Base-by-base conservation (phyloP, 352 stramenopile species). In the Blastocystis sp. region DNA sequence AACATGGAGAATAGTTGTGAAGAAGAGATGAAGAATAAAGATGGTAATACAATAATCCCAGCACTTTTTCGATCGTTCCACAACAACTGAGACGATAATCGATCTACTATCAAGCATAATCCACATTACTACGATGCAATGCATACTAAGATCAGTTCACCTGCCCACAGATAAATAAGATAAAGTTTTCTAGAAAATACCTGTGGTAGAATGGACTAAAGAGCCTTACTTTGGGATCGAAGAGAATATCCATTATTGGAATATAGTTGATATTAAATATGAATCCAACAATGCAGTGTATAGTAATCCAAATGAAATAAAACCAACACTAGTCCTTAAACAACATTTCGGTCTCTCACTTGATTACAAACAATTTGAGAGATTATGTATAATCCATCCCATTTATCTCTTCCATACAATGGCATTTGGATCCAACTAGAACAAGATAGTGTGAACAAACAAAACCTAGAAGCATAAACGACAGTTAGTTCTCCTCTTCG, bases 31-130 rank as follows among this genome's bases (percentile, higher is more conserved):
- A 68, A 85, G 73, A 39, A 66, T 37, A 24, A 85, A 50, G 5
- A 85, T 47, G 37, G 73, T 85, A 4, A 20, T 66, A 47, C 73
- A 85, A 30, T 85, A 85, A 68, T 85, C 73, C 73, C 73, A 85
- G 56, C 73, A 85, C 55, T 85, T 85, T 55, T 66, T 65, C 30
- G 73, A 85, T 26, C 73, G 54, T 45, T 85, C 73, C 4, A 85
- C 73, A 1, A 62, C 43, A 18, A 85, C 47, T 11, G 56, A 34
- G 34, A 85, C 50, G 39, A 85, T 20, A 66, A 85, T 2, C 16
- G 73, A 85, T 45, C 73, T 85, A 66, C 3, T 65, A 13, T 8
- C 39, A 64, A 50, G 39, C 43, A 64, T 64, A 41, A 3, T 41
- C 11, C 11, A 13, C 3, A 34, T 39, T 5, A 66, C 20, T 54